Evolutionary conservation across 2,329 filamentous ascomycete genomes (phyloP), one percentile per base, ranked within the genome.

Genomic region (Phymatotrichopsis omnivora): DNA sequence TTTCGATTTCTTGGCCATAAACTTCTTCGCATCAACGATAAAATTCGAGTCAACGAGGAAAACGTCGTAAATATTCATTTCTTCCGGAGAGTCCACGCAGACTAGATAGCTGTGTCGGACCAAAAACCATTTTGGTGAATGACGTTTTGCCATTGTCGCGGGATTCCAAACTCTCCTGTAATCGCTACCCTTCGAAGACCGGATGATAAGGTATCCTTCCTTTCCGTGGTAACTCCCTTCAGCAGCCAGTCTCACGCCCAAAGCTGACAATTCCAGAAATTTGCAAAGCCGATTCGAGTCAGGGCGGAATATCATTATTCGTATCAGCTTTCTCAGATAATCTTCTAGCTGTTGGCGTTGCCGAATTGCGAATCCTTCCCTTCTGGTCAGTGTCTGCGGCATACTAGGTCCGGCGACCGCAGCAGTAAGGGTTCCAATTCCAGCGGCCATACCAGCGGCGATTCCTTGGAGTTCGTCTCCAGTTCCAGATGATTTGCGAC

Each of bases 141-240:
- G 87, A 10, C 86, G 76, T 41, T 78, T 77, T 60, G 86, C 83
- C 52, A 94, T 73, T 58, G 86, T 79, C 40, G 76, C 72, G 0
- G 85, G 85, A 2, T 80, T 86, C 60, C 91, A 69, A 25, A 87
- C 80, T 55, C 80, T 80, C 51, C 86, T 75, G 59, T 89, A 86
- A 63, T 93, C 85, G 19, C 93, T 71, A 3, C 86, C 87, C 61
- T 93, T 93, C 12, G 82, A 80, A 5, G 85, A 93, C 58, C 93
- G 84, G 54, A 98, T 94, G 56, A 93, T 80, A 55, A 98, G 70
- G 61, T 83, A 87, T 12, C 91, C 93, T 65, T 98, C 93, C 64
- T 98, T 98, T 48, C 91, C 93, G 61, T 98, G 91, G 59, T 95
- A 96, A 58, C 87, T 93, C 22, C 86, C 87, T 64, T 98, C 93